A percentile compares a stretch with the other conserved stretches of the same genome.
These are phyloP conservation scores for Cochlearia excelsa DNA, from an alignment of 345 rosid genomes.

Conservation along the genomic window DNA sequence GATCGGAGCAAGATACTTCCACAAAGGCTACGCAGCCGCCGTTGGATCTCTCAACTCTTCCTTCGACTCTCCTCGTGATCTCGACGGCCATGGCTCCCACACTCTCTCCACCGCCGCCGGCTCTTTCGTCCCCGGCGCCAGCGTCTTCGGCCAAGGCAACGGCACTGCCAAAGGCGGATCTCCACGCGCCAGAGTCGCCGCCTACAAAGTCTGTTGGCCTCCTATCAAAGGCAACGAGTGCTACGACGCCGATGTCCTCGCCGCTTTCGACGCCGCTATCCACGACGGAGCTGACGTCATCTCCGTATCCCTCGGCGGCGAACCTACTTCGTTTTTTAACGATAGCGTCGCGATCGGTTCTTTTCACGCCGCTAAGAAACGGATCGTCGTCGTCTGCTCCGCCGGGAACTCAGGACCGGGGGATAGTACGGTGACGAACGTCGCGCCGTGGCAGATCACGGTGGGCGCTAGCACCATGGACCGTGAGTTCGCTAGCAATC, in stretches of 20 bases:
- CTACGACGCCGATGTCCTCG: slow-evolving; percentile 70
- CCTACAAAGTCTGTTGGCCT: slow-evolving; percentile 86
- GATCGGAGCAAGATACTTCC: slow-evolving; percentile 56
- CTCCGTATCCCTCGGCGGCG: slow-evolving; percentile 68
- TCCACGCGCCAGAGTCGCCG: slow-evolving; percentile 73
- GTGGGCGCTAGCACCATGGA: slow-evolving; percentile 91
- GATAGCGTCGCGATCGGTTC: slow-evolving; percentile 71
- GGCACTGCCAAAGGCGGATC: slow-evolving; percentile 89
- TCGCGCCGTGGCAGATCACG: slow-evolving; percentile 86
- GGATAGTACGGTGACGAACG: slow-evolving; percentile 56
- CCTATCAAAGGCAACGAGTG: slow-evolving; percentile 46
- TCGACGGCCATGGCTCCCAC: slow-evolving; percentile 82
- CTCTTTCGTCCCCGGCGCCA: slow-evolving; percentile 50
- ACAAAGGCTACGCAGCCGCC: slow-evolving; percentile 43
- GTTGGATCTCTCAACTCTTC: slow-evolving; percentile 49
- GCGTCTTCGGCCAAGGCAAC: slow-evolving; percentile 48
- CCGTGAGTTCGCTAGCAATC: slow-evolving; percentile 68
- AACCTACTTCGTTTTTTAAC: slow-evolving; percentile 41
- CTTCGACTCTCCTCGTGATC: slow-evolving; percentile 64
- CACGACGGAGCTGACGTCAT: slow-evolving; percentile 74
- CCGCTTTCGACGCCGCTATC: slow-evolving; percentile 69
- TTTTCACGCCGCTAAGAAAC: slow-evolving; percentile 66
- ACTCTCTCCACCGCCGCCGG: slow-evolving; percentile 88
- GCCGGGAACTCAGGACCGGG: slow-evolving; percentile 85
- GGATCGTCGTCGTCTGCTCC: slow-evolving; percentile 61